These are phyloP conservation scores for Artemisia annua DNA, from an alignment of 129 eudicot genomes.

Conservation along the genomic window DNA sequence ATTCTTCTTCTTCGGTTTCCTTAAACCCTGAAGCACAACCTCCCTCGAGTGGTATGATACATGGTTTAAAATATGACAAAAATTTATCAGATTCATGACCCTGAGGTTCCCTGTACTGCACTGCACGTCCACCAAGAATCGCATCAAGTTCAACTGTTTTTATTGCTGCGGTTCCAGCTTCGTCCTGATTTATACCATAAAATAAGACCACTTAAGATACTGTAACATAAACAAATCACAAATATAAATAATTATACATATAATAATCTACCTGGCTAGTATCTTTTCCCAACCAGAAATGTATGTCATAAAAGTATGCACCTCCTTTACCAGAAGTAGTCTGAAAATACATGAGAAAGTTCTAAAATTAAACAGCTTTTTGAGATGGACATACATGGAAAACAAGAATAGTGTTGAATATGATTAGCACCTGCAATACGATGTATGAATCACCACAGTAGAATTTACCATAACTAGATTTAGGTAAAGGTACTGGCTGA, in stretches of 20 bases:
- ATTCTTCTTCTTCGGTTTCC: slow-evolving; percentile 85
- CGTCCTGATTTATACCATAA: slow-evolving; percentile 57
- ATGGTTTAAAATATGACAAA: slow-evolving; percentile 88
- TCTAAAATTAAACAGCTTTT: background rate
- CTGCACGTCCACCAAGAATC: slow-evolving; percentile 95
- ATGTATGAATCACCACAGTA: slow-evolving; percentile 94
- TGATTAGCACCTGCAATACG: slow-evolving; percentile 65
- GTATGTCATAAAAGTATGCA: slow-evolving; percentile 77
- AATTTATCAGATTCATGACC: slow-evolving; percentile 95
- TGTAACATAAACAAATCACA: background rate
- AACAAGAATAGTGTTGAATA: background rate
- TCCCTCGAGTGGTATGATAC: slow-evolving; percentile 94
- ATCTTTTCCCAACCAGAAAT: slow-evolving; percentile 97
- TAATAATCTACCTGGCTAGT: slow-evolving; percentile 76
- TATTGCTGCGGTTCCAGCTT: slow-evolving; percentile 96
- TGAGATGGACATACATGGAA: slow-evolving; percentile 2
- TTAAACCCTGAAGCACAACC: slow-evolving; percentile 98
- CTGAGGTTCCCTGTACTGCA: slow-evolving; percentile 91
- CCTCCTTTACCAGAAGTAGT: slow-evolving; percentile 98
- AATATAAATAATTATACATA: background rate
- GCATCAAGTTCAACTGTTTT: slow-evolving; percentile 98
- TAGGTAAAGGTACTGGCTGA: slow-evolving; percentile 83
- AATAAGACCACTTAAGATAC: background rate
- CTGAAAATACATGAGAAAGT: slow-evolving; percentile 35
- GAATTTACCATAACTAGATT: slow-evolving; percentile 82